Base-by-base conservation (phyloP, 2,329 filamentous ascomycete genomes). In the Trematosphaeria pertusa region DNA sequence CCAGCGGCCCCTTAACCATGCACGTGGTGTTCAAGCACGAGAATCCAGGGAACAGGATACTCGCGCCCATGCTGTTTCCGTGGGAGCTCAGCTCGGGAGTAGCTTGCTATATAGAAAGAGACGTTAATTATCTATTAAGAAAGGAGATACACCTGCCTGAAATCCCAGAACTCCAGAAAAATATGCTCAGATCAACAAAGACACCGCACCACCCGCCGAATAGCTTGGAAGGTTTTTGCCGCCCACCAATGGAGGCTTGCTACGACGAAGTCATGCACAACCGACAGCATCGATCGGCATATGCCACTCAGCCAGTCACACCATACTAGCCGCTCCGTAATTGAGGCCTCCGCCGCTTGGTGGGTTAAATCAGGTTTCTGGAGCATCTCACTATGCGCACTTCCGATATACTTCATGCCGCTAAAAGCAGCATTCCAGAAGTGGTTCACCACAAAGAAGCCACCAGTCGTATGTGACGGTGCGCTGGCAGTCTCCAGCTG, bases 281-380 rank as follows among this genome's bases (percentile, higher is more conserved):
- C 24, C 24, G 24, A 12, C 8, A 7, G 24, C 12, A 12, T 8
- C 24, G 8, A 28, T 12, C 24, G 7, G 7, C 24, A 28, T 28
- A 28, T 8, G 24, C 8, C 8, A 7, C 39, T 7, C 28, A 34
- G 2, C 30, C 39, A 42, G 17, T 42, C 39, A 10, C 12, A 12
- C 39, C 39, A 42, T 10, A 42, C 12, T 4, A 42, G 31, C n/a
- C n/a, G 28, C 14, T 42, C 39, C 11, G 39, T 42, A 12, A 17
- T 1, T 4, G 14, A 11, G 5, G 34, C n/a, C 18, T 42, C 39
- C 10, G 31, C n/a, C 4, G 10, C 39, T 15, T 33, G 19, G 8
- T 18, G 31, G 3, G 12, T 17, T 20, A 34, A 18, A 3, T n/a
- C 39, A 24, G 18, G 20, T 18, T n/a, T 33, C 1, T 26, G 5